Conservation (phyloP, 306 rosid genomes). For the Citrullus amarus region DNA sequence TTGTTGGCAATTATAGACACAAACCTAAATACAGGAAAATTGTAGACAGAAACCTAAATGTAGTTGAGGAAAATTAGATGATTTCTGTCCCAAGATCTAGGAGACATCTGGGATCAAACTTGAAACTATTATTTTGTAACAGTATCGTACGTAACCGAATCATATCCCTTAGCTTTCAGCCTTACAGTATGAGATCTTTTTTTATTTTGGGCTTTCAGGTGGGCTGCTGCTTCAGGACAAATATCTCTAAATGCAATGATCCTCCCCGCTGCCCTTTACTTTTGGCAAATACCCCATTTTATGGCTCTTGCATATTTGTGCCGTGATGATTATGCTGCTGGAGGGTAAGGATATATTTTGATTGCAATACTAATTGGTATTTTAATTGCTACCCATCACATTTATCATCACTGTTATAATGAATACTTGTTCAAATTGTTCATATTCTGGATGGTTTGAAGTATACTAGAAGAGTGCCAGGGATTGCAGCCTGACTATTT, state of each 20-base stretch:
- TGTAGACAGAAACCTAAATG: neutral
- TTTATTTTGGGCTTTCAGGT: conserved; percentile 36
- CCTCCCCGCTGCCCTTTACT: conserved; percentile 94
- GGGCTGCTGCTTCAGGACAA: conserved; percentile 87
- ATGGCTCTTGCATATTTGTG: conserved; percentile 98
- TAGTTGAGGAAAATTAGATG: neutral
- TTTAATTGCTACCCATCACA: neutral
- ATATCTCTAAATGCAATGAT: conserved; percentile 65
- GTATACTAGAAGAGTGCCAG: neutral
- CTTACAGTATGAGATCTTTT: neutral
- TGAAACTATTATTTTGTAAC: neutral
- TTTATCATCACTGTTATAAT: neutral
- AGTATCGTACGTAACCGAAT: neutral
- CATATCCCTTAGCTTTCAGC: neutral
- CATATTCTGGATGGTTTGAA: neutral
- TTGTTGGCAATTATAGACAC: neutral
- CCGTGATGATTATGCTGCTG: conserved; percentile 83
- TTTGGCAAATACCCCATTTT: conserved; percentile 97
- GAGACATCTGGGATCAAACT: neutral
- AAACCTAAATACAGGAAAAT: neutral
- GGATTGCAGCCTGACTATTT: neutral
- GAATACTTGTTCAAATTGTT: neutral
- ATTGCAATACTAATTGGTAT: conserved; percentile 2
- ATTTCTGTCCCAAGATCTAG: neutral
- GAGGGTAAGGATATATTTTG: conserved; percentile 55